Percentiles rank a stretch among this genome's conserved stretches.
These are phyloP conservation scores for Aspergillus egyptiacus DNA, from an alignment of 495 filamentous ascomycete genomes.

Conservation along the genomic window DNA sequence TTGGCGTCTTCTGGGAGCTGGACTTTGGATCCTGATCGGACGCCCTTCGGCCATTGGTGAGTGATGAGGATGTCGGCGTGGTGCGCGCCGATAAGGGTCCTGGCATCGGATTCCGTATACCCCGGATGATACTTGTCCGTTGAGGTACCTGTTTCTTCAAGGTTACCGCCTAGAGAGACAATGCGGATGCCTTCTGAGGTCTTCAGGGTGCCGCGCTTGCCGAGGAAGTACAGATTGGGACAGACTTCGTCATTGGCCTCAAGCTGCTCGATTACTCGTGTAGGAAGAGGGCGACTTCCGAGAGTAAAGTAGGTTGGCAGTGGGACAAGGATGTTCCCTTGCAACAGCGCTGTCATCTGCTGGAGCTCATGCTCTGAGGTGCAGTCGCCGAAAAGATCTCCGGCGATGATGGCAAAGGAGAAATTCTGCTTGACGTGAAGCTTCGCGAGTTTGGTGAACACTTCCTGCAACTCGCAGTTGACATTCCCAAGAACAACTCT, in stretches of 20 bases:
- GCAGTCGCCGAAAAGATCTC: slow-evolving; percentile 65
- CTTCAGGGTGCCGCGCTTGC: slow-evolving; percentile 76
- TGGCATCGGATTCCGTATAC: slow-evolving; percentile 72
- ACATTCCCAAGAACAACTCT: slow-evolving; percentile 79
- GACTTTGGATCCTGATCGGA: slow-evolving; percentile 57
- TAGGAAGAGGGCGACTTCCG: slow-evolving; percentile 62
- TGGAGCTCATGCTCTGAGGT: slow-evolving; percentile 46
- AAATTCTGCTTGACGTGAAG: slow-evolving; percentile 83
- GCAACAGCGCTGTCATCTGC: slow-evolving; percentile 58
- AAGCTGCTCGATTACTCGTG: slow-evolving; percentile 61
- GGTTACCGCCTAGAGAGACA: slow-evolving; percentile 67
- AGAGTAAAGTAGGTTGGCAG: slow-evolving; percentile 84
- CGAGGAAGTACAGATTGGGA: slow-evolving; percentile 79
- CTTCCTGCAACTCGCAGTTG: slow-evolving; percentile 63
- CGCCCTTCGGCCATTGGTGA: slow-evolving; percentile 69
- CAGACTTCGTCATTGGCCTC: slow-evolving; percentile 77
- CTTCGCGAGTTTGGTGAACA: slow-evolving; percentile 71
- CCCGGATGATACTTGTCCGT: slow-evolving; percentile 60
- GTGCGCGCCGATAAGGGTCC: slow-evolving; percentile 64
- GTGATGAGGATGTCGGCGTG: slow-evolving; percentile 81
- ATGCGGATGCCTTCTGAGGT: slow-evolving; percentile 86
- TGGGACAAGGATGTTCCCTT: slow-evolving; percentile 63
- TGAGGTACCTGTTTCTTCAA: slow-evolving; percentile 50
- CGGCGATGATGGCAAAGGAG: slow-evolving; percentile 72
- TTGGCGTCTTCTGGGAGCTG: slow-evolving; percentile 38